Conservation (phyloP, 2,329 filamentous ascomycete genomes). For the Didymella pinodella region DNA sequence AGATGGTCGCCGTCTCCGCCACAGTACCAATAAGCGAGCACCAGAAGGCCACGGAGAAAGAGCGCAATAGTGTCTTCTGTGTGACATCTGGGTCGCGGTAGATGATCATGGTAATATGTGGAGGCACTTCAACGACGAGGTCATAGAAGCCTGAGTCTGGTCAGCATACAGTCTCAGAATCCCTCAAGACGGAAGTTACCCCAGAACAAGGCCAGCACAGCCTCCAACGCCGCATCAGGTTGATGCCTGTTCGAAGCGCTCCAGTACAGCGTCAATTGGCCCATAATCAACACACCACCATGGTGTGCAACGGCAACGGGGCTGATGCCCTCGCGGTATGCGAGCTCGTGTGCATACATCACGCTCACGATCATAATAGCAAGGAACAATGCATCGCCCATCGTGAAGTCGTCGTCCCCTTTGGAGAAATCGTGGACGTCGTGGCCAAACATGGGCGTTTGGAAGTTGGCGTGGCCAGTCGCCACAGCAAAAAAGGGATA, state of each 20-base stretch:
- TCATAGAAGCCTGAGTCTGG: slow-evolving; percentile 10
- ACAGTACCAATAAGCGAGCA: slow-evolving; percentile 15
- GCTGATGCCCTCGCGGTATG: slow-evolving; percentile 16
- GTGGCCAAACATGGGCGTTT: slow-evolving; percentile 9
- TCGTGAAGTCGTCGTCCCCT: slow-evolving; percentile 7
- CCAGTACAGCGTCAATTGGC: slow-evolving; percentile 20
- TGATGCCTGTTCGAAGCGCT: slow-evolving; percentile 14
- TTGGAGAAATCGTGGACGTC: background rate
- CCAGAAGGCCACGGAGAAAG: slow-evolving; percentile 17
- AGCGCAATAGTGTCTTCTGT: slow-evolving; percentile 3
- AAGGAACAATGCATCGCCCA: slow-evolving; percentile 18
- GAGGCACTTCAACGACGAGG: slow-evolving; percentile 19
- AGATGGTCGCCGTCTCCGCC: slow-evolving; percentile 17
- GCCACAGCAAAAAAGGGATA: slow-evolving; percentile 19
- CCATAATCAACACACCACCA: slow-evolving; percentile 20
- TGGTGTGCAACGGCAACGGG: slow-evolving; percentile 19
- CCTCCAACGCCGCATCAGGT: slow-evolving; percentile 13
- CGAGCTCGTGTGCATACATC: slow-evolving; percentile 20
- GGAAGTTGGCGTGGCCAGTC: slow-evolving; percentile 12
- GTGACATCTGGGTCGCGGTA: slow-evolving; percentile 16
- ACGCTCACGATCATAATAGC: slow-evolving; percentile 20
- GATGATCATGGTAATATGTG: slow-evolving; percentile 20
- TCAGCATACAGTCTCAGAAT: background rate
- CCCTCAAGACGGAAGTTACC: background rate
- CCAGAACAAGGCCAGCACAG: slow-evolving; percentile 16